phyloP scores from a whole-genome alignment of 345 rosid genomes.

The Salix brachista region DNA sequence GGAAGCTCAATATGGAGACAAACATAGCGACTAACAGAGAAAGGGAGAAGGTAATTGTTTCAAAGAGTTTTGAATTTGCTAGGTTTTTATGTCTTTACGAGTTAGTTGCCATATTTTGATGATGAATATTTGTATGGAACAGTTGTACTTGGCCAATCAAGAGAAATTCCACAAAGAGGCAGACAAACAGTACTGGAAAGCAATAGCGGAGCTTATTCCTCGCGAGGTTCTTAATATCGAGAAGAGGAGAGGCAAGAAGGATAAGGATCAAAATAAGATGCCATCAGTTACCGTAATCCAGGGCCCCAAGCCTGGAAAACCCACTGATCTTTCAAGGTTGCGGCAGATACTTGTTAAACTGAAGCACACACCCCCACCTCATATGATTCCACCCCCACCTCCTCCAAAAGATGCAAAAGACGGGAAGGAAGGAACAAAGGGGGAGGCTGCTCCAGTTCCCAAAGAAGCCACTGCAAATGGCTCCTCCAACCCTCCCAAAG shows the following conservation, averaged over 20 bases:
- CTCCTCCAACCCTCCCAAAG: constrained; percentile 18
- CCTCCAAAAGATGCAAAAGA: constrained; percentile 32
- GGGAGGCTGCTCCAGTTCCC: constrained; percentile 14
- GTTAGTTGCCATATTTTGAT: not conserved
- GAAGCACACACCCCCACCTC: constrained; percentile 36
- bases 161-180: constrained; percentile 35
- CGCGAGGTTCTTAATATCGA: constrained; percentile 29
- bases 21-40: constrained; percentile 27
- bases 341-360: constrained; percentile 30
- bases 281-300: constrained; percentile 27
- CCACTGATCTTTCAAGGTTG: constrained; percentile 33
- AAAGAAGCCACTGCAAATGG: constrained; percentile 29
- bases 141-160: constrained; percentile 25
- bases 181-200: constrained; percentile 36
- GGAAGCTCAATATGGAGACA: constrained; percentile 30
- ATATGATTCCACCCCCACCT: constrained; percentile 35
- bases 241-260: constrained; percentile 38
- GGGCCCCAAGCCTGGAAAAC: constrained; percentile 38
- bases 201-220: constrained; percentile 33
- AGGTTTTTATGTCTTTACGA: not conserved
- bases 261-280: constrained; percentile 33
- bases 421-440: constrained; percentile 30
- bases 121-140: constrained; percentile 1
- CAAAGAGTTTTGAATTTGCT: not conserved
- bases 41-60: constrained; percentile 23